These are phyloP conservation scores for Sordariomycetes sp. DNA, from an alignment of 2,329 filamentous ascomycete genomes.

Conservation along the genomic window DNA sequence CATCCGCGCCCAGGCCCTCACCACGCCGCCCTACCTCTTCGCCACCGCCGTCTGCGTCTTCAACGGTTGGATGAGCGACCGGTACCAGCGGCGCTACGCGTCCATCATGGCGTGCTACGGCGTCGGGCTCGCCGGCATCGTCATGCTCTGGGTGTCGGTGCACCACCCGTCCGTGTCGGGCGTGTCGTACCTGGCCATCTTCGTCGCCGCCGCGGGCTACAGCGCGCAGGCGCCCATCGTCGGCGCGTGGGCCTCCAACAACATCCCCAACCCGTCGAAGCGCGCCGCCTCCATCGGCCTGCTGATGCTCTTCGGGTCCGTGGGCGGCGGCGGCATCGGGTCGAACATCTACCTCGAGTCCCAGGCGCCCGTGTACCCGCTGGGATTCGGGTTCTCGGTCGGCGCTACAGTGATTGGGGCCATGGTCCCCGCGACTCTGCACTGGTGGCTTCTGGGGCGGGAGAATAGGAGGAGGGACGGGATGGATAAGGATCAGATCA, in stretches of 20 bases:
- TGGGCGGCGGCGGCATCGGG: conserved; percentile 7
- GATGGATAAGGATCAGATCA: conserved; percentile 4
- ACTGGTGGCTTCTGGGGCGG: conserved; percentile 7
- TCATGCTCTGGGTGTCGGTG: conserved; percentile 36
- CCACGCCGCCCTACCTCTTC: conserved; percentile 47
- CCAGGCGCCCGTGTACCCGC: conserved; percentile 5
- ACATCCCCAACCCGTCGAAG: conserved; percentile 9
- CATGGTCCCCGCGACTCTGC: conserved; percentile 5
- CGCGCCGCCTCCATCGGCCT: conserved; percentile 8
- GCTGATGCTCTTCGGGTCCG: conserved; percentile 4
- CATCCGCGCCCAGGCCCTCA: conserved; percentile 42
- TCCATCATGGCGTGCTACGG: conserved; percentile 54
- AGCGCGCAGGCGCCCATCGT: neutral
- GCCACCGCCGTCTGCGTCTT: conserved; percentile 52
- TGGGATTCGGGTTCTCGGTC: conserved; percentile 6
- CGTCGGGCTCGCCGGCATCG: conserved; percentile 54
- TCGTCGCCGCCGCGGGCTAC: no score
- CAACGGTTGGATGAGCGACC: conserved; percentile 55
- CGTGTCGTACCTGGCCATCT: no score
- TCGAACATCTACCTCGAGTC: conserved; percentile 7
- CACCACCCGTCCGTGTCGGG: no score
- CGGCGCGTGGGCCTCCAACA: conserved; percentile 9
- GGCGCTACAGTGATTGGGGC: neutral
- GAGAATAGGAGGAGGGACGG: conserved; percentile 8
- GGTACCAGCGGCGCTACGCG: conserved; percentile 49